Conservation (phyloP, 2,329 filamentous ascomycete genomes). For the Rugonectria rugulosa region DNA sequence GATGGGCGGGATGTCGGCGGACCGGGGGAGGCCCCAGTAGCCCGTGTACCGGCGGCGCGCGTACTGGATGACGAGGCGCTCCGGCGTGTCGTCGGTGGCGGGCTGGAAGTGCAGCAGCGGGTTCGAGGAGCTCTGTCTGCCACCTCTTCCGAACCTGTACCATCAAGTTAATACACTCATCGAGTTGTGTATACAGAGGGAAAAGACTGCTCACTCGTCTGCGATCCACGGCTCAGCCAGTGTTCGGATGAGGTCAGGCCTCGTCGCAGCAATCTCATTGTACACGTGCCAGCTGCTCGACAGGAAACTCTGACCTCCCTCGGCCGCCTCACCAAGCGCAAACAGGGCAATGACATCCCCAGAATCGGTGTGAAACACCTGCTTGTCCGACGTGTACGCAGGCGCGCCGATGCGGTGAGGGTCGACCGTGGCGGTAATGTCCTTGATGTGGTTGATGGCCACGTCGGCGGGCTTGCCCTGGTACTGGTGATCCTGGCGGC, state of each 20-base stretch:
- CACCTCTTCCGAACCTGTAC: conserved; percentile 59
- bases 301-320: conserved; percentile 65
- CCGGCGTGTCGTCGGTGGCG: conserved; percentile 51
- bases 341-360: conserved; percentile 67
- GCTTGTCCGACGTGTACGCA: conserved; percentile 67
- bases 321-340: conserved; percentile 58
- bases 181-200: no score
- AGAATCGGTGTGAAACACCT: conserved; percentile 55
- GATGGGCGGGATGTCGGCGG: conserved; percentile 61
- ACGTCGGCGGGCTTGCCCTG: conserved; percentile 55
- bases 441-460: conserved; percentile 40
- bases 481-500: conserved; percentile 57
- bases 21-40: conserved; percentile 62
- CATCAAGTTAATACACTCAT: no score
- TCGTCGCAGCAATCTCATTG: conserved; percentile 65
- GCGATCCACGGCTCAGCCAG: conserved; percentile 58
- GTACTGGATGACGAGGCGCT: conserved; percentile 67
- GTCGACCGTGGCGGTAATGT: conserved; percentile 29
- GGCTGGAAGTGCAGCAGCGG: conserved; percentile 66
- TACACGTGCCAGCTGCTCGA: conserved; percentile 67
- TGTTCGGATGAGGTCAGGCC: conserved; percentile 67
- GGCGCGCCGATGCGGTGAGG: conserved; percentile 59
- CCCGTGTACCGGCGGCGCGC: conserved; percentile 66
- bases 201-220: conserved; percentile 47
- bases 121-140: conserved; percentile 53